Evolutionary conservation across 2,329 filamentous ascomycete species (phyloP).

Genomic region (Talaromyces pinophilus): DNA sequence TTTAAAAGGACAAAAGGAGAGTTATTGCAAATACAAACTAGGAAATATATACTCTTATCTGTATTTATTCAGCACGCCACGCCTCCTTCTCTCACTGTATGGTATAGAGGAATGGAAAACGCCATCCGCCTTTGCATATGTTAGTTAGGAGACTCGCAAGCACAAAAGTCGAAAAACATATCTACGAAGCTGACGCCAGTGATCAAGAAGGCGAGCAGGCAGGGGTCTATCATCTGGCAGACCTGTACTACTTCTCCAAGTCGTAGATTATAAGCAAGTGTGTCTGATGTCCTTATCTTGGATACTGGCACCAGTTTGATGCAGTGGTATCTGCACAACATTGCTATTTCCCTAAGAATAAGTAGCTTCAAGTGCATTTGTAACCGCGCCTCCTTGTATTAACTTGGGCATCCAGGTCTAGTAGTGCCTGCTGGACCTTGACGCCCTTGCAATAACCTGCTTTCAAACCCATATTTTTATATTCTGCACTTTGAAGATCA

Average conservation of each 20-base stretch:
- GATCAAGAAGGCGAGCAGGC: not conserved
- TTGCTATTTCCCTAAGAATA: too few species aligned
- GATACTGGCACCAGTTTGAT: too few species aligned
- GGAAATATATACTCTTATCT: not conserved
- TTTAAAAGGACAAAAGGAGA: not conserved
- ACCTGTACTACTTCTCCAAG: slow-evolving; percentile 26
- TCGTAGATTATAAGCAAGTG: slow-evolving; percentile 1
- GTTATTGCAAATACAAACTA: not conserved
- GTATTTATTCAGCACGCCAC: not conserved
- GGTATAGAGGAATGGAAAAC: too few species aligned
- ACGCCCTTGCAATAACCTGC: too few species aligned
- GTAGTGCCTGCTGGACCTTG: too few species aligned
- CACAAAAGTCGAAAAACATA: not conserved
- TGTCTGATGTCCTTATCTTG: too few species aligned
- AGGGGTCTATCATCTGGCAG: slow-evolving; percentile 28
- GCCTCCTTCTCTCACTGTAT: not conserved
- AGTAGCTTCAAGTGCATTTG: too few species aligned
- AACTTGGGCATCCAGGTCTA: too few species aligned
- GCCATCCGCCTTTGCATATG: not conserved
- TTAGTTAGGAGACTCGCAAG: not conserved
- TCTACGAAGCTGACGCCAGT: not conserved
- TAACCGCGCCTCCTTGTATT: too few species aligned
- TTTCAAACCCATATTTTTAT: too few species aligned
- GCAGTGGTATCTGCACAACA: too few species aligned
- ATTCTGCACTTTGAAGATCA: too few species aligned